Evolutionary conservation across 2,329 filamentous ascomycete genomes (phyloP).

Genomic region (Venturia asperata): DNA sequence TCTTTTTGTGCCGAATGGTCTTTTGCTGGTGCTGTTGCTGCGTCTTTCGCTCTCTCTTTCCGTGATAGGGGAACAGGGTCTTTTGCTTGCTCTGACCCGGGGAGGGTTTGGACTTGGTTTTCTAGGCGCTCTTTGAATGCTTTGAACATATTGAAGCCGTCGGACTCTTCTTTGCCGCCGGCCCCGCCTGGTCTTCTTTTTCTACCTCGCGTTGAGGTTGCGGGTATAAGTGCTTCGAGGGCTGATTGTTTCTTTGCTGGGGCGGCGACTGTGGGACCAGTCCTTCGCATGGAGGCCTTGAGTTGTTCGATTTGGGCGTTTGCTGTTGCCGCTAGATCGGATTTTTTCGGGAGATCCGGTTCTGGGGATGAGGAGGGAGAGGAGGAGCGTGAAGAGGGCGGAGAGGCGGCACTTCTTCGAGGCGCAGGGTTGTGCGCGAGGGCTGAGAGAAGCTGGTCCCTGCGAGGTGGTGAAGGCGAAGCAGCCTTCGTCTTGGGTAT

Average conservation of each 20-base stretch:
- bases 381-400: conserved; percentile 27
- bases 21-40: conserved; percentile 23
- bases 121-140: conserved; percentile 73
- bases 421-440: conserved; percentile 22
- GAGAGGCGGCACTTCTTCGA: conserved; percentile 22
- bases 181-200: conserved; percentile 56
- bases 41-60: conserved; percentile 20
- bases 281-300: conserved; percentile 74
- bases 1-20: conserved; percentile 25
- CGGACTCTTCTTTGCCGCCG: conserved; percentile 48
- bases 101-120: conserved; percentile 22
- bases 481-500: conserved; percentile 29
- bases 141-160: conserved; percentile 61
- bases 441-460: conserved; percentile 21
- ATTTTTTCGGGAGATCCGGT: background rate
- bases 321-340: conserved; percentile 38
- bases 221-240: conserved; percentile 66
- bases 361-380: conserved; percentile 10
- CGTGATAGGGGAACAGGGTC: conserved; percentile 27
- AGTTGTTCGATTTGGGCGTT: conserved; percentile 75
- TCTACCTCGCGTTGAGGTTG: conserved; percentile 61
- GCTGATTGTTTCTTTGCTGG: conserved; percentile 54
- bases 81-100: conserved; percentile 22
- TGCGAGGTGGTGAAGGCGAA: conserved; percentile 25
- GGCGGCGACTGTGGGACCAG: conserved; percentile 31